phyloP scores from a whole-genome alignment of 352 stramenopile species.

The Peronosclerospora sorghi region DNA sequence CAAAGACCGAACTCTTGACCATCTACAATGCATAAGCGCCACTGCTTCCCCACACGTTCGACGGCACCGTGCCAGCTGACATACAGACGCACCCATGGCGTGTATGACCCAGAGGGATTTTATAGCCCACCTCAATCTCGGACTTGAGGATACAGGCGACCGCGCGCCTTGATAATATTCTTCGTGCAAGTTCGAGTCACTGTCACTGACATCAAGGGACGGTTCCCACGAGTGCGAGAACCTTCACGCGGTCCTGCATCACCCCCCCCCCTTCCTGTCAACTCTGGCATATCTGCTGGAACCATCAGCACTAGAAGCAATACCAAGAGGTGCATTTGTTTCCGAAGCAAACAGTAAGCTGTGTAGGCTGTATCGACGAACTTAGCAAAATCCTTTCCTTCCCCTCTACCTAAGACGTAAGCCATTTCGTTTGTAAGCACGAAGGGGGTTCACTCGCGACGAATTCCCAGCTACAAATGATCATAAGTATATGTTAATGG shows the following conservation, averaged over 20 bases:
- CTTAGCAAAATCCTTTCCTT: constrained; percentile 58
- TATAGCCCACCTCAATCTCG: constrained; percentile 61
- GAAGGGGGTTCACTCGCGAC: constrained; percentile 75
- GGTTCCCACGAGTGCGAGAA: constrained; percentile 66
- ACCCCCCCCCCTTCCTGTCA: constrained; percentile 54
- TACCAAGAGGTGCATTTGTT: constrained; percentile 81
- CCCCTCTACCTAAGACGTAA: constrained; percentile 66
- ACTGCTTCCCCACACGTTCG: constrained; percentile 54
- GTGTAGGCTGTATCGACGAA: constrained; percentile 65
- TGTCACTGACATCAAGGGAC: constrained; percentile 65
- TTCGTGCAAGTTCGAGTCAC: constrained; percentile 61
- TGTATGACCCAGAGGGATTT: constrained; percentile 56
- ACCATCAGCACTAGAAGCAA: constrained; percentile 80
- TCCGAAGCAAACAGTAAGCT: constrained; percentile 68
- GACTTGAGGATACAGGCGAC: constrained; percentile 65
- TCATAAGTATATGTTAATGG: background rate
- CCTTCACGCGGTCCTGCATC: constrained; percentile 74
- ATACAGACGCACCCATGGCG: constrained; percentile 75
- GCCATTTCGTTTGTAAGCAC: constrained; percentile 86
- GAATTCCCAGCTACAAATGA: constrained; percentile 48
- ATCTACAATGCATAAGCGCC: constrained; percentile 72
- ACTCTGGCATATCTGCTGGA: constrained; percentile 77
- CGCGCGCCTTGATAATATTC: constrained; percentile 53
- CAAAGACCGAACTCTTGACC: constrained; percentile 79
- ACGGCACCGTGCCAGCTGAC: constrained; percentile 57